phyloP scores from a whole-genome alignment of 1,139 yeast genomes.

The Kluyveromyces marxianus region DNA sequence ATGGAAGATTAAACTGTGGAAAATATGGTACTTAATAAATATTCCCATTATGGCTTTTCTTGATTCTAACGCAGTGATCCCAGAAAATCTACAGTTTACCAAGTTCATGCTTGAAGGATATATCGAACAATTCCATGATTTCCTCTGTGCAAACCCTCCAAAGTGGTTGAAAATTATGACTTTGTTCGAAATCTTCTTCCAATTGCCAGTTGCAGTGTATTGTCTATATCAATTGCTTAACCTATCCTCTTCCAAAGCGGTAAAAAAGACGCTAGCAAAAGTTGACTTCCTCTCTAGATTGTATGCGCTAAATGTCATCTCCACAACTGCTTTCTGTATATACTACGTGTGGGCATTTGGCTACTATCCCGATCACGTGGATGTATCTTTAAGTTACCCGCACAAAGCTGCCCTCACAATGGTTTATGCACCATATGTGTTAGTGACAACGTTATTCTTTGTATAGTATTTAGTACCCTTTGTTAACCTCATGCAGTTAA shows the following conservation, averaged over 20 bases:
- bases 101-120: constrained; percentile 48
- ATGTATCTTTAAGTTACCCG: constrained; percentile 10
- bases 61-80: constrained; percentile 67
- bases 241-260: constrained; percentile 1
- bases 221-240: constrained; percentile 11
- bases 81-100: constrained; percentile 48
- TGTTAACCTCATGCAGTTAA: background rate
- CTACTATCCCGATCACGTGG: constrained; percentile 19
- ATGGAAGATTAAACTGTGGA: constrained; percentile 3
- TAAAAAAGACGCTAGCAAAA: constrained; percentile 8
- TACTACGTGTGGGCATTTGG: constrained; percentile 19
- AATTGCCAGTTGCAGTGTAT: constrained; percentile 60
- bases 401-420: constrained; percentile 18
- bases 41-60: constrained; percentile 67
- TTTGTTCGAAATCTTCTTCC: constrained; percentile 60
- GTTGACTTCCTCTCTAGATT: constrained; percentile 14
- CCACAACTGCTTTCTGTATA: constrained; percentile 25
- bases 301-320: constrained; percentile 26
- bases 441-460: constrained; percentile 22
- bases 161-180: constrained; percentile 69
- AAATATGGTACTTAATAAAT: constrained; percentile 39
- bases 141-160: constrained; percentile 51
- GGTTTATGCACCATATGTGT: constrained; percentile 25
- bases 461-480: constrained; percentile 2
- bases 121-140: constrained; percentile 56